These are phyloP conservation scores for Microbotryum lychnidis-dioicae DNA, from an alignment of 1,284 basidiomycete species.

Conservation along the genomic window DNA sequence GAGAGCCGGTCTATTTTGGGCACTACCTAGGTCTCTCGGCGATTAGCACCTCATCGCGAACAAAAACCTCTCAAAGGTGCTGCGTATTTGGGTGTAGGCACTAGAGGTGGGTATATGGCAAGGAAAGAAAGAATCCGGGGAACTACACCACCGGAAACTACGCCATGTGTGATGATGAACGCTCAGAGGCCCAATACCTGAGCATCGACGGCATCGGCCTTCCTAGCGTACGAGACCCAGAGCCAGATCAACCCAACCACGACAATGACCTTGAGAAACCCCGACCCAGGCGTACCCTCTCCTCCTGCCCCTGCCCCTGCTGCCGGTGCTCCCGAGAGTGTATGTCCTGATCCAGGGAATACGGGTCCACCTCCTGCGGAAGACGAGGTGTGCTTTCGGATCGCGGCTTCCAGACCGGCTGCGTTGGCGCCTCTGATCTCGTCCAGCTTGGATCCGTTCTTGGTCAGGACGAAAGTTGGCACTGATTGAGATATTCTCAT, in stretches of 20 bases:
- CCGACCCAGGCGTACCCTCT: conserved; percentile 3
- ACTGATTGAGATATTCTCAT: conserved; percentile 1
- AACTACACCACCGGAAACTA: too few species aligned
- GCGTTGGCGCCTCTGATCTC: background rate
- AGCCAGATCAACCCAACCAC: background rate
- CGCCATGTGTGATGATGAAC: too few species aligned
- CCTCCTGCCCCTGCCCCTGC: conserved; percentile 4
- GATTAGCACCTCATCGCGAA: too few species aligned
- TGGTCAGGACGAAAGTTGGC: background rate
- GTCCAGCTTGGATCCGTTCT: background rate
- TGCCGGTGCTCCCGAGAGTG: conserved; percentile 13
- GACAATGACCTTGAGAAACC: conserved; percentile 3
- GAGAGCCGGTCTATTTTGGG: too few species aligned
- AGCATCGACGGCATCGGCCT: background rate
- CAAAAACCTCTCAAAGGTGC: too few species aligned
- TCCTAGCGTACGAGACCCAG: conserved; percentile 6
- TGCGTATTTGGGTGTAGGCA: too few species aligned
- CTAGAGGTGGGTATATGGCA: too few species aligned
- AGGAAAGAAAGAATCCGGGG: too few species aligned
- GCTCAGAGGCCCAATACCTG: too few species aligned
- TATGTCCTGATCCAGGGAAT: conserved; percentile 21
- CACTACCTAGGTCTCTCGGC: too few species aligned
- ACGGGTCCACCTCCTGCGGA: background rate
- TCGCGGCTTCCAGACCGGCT: conserved; percentile 17
- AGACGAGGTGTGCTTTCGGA: conserved; percentile 9